phyloP scores from a whole-genome alignment of 352 stramenopile genomes.

The Globisporangium rhizosaccharum region DNA sequence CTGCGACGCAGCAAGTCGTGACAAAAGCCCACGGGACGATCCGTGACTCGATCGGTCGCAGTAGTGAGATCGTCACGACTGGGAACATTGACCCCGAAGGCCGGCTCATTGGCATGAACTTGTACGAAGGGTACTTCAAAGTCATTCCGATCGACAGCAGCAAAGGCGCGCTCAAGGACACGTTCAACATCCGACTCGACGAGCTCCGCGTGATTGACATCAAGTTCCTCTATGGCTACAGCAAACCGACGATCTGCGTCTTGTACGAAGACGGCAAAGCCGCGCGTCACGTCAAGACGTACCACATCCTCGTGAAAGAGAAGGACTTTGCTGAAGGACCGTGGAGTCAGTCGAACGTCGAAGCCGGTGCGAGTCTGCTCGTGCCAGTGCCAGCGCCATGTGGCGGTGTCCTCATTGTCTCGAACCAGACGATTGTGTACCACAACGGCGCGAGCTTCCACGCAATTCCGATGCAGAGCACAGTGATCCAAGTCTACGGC shows the following conservation, averaged over 20 bases:
- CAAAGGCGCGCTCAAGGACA: constrained; percentile 75
- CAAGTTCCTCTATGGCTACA: constrained; percentile 88
- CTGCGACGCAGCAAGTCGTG: constrained; percentile 56
- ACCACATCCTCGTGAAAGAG: constrained; percentile 86
- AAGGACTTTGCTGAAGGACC: constrained; percentile 88
- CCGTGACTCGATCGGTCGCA: constrained; percentile 80
- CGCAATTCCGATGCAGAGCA: constrained; percentile 89
- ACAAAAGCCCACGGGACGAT: constrained; percentile 86
- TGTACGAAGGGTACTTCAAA: constrained; percentile 91
- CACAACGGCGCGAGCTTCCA: constrained; percentile 86
- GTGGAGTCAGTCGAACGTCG: constrained; percentile 88
- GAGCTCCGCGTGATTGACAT: constrained; percentile 92
- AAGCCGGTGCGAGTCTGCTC: constrained; percentile 80
- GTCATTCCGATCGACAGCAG: constrained; percentile 83
- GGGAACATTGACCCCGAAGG: constrained; percentile 86
- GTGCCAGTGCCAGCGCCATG: constrained; percentile 83
- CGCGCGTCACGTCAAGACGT: constrained; percentile 89
- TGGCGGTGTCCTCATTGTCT: constrained; percentile 88
- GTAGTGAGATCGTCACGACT: constrained; percentile 85
- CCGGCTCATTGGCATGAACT: constrained; percentile 86
- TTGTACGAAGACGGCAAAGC: constrained; percentile 90
- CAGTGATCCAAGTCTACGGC: constrained; percentile 87
- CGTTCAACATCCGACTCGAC: constrained; percentile 92
- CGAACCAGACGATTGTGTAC: constrained; percentile 90
- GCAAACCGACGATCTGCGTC: constrained; percentile 88